Conservation (phyloP, 2,329 filamentous ascomycete genomes). For the Neopestalotiopsis sp. region DNA sequence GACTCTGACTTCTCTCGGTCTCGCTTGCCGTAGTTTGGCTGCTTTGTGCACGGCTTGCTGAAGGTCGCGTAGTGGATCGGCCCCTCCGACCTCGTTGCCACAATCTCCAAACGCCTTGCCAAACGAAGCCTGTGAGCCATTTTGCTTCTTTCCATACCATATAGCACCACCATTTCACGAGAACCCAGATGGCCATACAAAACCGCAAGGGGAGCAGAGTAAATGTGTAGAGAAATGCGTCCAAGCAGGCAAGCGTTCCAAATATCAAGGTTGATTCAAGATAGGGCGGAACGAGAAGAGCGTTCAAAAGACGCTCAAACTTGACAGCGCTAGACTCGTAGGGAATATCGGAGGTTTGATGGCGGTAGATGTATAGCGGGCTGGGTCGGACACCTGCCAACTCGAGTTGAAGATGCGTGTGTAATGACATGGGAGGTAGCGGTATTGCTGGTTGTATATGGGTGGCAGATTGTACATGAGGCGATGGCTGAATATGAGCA, state of each 20-base stretch:
- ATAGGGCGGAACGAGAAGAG: conserved; percentile 79
- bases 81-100: conserved; percentile 69
- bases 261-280: conserved; percentile 88
- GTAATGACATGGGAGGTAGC: conserved; percentile 70
- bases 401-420: conserved; percentile 69
- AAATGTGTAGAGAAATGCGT: conserved; percentile 96
- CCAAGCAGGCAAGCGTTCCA: conserved; percentile 87
- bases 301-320: conserved; percentile 89
- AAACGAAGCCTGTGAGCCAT: conserved; percentile 78
- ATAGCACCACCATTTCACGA: conserved; percentile 79
- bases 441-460: conserved; percentile 60
- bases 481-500: conserved; percentile 47
- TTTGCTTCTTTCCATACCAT: conserved; percentile 73
- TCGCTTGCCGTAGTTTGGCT: conserved; percentile 38
- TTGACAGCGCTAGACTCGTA: conserved; percentile 95
- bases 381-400: conserved; percentile 67
- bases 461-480: conserved; percentile 50
- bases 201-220: conserved; percentile 94
- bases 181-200: conserved; percentile 76
- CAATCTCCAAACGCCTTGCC: conserved; percentile 78
- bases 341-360: conserved; percentile 63
- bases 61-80: conserved; percentile 35
- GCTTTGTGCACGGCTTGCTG: conserved; percentile 27
- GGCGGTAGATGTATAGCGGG: conserved; percentile 69
- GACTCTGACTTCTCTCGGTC: conserved; percentile 46